Evolutionary conservation across 441 rosid species (phyloP).

Genomic region (Erodium moschatum): DNA sequence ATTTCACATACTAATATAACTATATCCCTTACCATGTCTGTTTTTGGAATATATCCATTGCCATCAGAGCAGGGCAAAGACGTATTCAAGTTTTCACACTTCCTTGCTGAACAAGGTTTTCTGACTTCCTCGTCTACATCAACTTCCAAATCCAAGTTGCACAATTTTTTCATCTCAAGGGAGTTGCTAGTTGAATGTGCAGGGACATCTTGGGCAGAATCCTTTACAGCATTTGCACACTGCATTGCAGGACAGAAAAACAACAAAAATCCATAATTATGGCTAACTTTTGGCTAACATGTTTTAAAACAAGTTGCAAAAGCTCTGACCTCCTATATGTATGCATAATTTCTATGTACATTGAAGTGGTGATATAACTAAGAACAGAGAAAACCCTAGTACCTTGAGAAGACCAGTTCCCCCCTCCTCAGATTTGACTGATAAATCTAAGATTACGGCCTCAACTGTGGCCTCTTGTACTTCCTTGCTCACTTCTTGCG

Average conservation of each 20-base stretch:
- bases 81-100: conserved; percentile 20
- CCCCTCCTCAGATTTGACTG: conserved; percentile 20
- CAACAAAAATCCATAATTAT: conserved; percentile 14
- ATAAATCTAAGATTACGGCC: conserved; percentile 27
- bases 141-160: conserved; percentile 19
- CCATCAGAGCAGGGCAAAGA: conserved; percentile 16
- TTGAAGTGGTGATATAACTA: conserved; percentile 1
- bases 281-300: conserved; percentile 5
- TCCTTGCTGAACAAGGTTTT: conserved; percentile 20
- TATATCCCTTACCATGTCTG: conserved; percentile 20
- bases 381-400: conserved; percentile 16
- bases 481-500: conserved; percentile 24
- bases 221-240: conserved; percentile 20
- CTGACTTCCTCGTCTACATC: conserved; percentile 15
- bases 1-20: background rate
- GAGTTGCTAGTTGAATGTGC: conserved; percentile 10
- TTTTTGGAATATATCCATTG: conserved; percentile 14
- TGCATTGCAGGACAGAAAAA: conserved; percentile 19
- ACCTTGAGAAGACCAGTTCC: conserved; percentile 29
- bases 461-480: conserved; percentile 30
- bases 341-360: background rate
- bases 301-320: background rate
- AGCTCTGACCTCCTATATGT: background rate
- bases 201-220: conserved; percentile 14
- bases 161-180: conserved; percentile 14